Percentiles rank a stretch among this genome's conserved stretches.
Conservation (phyloP, 345 rosid genomes). For the Fremontodendron californicum region DNA sequence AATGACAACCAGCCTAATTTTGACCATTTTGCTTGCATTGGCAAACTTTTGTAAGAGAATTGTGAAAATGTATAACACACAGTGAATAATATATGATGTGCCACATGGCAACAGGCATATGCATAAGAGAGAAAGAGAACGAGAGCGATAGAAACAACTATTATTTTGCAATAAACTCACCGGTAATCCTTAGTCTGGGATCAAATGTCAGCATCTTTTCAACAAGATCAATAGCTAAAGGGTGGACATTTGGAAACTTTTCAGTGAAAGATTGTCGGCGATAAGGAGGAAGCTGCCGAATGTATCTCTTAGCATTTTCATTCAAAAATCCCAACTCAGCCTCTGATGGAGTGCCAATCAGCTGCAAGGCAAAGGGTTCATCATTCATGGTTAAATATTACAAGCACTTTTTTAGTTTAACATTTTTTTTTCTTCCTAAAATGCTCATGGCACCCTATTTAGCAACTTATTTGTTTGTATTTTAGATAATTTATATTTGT, state of each 20-base stretch:
- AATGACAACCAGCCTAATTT: background rate
- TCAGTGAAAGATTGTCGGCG: constrained; percentile 67
- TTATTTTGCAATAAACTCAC: constrained; percentile 29
- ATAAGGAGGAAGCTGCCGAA: constrained; percentile 50
- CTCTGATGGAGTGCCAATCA: constrained; percentile 85
- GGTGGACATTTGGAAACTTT: constrained; percentile 66
- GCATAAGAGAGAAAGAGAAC: background rate
- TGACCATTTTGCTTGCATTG: background rate
- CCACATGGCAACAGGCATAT: background rate
- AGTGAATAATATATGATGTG: background rate
- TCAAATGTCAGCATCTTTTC: constrained; percentile 92
- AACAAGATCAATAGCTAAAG: constrained; percentile 70
- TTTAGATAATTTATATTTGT: background rate
- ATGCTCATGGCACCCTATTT: background rate
- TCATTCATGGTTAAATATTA: constrained; percentile 3
- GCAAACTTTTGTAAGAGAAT: background rate
- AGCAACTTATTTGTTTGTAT: background rate
- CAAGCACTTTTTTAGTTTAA: background rate
- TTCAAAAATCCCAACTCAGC: constrained; percentile 66
- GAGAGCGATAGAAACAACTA: background rate
- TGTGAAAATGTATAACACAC: background rate
- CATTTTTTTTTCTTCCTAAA: background rate
- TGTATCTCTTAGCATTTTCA: constrained; percentile 77
- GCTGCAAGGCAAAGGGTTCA: constrained; percentile 40
- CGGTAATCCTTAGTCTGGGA: constrained; percentile 73